Percentiles rank a stretch among this genome's conserved stretches.
Conservation (phyloP, 768 basidiomycete species). For the Tubosaeta sp. region DNA sequence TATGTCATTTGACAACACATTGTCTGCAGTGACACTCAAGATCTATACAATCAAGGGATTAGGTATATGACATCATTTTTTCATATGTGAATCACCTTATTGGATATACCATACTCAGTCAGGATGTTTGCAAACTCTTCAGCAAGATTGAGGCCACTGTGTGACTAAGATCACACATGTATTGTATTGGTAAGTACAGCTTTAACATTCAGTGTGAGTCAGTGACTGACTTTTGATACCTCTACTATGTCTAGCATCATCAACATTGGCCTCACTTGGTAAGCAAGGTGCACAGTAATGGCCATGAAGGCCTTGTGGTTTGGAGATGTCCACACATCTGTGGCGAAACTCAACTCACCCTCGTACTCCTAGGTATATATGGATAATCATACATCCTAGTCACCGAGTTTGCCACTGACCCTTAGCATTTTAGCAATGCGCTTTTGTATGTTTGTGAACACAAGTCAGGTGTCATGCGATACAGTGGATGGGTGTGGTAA, state of each 20-base stretch:
- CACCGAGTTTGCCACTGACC: slow-evolving; percentile 2
- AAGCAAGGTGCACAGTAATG: not conserved
- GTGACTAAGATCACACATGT: not conserved
- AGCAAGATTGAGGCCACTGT: not conserved
- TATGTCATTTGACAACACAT: not conserved
- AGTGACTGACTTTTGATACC: slow-evolving; percentile 8
- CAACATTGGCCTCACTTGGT: not conserved
- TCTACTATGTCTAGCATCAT: slow-evolving; percentile 31
- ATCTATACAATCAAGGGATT: not conserved
- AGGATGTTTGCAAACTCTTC: not conserved
- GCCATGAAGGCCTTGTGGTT: not conserved
- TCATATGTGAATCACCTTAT: slow-evolving; percentile 1
- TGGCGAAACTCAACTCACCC: not conserved
- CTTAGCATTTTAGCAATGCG: slow-evolving; percentile 28
- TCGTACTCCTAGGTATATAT: slow-evolving; percentile 3
- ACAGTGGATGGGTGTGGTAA: slow-evolving; percentile 22
- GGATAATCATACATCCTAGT: not conserved
- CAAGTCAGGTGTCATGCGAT: slow-evolving; percentile 24
- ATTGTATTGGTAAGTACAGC: too few relatives aligned
- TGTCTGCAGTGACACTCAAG: slow-evolving; percentile 1
- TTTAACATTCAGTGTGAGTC: not conserved
- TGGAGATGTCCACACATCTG: not conserved
- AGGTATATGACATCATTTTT: not conserved
- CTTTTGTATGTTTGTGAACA: slow-evolving; percentile 20
- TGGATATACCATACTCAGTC: not conserved